A percentile compares a stretch with the other conserved stretches of the same genome.
Conservation (phyloP, 331 rosid genomes). For the Erythrophleum ivorense region DNA sequence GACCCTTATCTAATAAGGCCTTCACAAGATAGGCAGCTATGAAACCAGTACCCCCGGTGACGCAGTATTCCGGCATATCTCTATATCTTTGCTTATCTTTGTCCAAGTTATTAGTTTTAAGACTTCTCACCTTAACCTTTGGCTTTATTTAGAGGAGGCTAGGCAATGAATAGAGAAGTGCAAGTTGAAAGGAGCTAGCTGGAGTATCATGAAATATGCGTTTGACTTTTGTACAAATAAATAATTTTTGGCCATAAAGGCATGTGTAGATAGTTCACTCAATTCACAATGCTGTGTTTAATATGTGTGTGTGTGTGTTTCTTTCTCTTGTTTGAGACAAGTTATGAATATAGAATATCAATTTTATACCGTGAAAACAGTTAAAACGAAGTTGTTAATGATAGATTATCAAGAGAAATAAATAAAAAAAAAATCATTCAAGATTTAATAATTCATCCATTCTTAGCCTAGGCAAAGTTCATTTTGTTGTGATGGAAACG, state of each 20-base stretch:
- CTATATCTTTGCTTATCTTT: not conserved
- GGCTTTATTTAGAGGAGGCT: not conserved
- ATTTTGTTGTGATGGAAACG: too few relatives aligned
- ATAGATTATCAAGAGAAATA: too few relatives aligned
- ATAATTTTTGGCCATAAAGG: not conserved
- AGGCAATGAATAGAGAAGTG: not conserved
- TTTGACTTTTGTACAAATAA: not conserved
- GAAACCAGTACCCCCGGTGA: constrained; percentile 88
- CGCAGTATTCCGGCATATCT: constrained; percentile 74
- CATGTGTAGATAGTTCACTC: constrained; percentile 9
- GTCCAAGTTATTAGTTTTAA: not conserved
- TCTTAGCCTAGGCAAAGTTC: too few relatives aligned
- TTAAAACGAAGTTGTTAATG: too few relatives aligned
- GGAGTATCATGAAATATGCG: constrained; percentile 20
- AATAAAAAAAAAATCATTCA: too few relatives aligned
- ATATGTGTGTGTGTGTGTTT: too few relatives aligned
- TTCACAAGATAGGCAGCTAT: constrained; percentile 73
- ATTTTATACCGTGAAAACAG: too few relatives aligned
- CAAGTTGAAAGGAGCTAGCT: not conserved
- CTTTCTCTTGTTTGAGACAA: too few relatives aligned
- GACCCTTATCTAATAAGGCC: constrained; percentile 71
- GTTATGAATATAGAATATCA: too few relatives aligned
- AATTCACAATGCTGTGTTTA: not conserved
- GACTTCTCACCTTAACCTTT: not conserved
- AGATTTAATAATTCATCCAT: too few relatives aligned